Base-by-base conservation (phyloP, 441 rosid species). In the Adansonia madagascariensis region DNA sequence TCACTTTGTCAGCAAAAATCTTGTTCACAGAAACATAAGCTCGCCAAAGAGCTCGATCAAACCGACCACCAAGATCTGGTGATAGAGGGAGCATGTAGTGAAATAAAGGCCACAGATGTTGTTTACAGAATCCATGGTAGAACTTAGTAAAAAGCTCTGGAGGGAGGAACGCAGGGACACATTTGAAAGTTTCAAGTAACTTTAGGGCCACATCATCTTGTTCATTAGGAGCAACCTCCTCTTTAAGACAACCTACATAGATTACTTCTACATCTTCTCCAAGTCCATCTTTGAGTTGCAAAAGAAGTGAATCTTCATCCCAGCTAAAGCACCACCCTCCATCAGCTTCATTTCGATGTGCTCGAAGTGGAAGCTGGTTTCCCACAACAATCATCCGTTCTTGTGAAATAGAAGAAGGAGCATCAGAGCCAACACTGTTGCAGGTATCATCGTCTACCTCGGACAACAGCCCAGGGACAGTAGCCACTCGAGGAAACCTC, bases 31-130 rank as follows among this genome's bases (percentile, higher is more conserved):
- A 90, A 74, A 93, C 90, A 81, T 92, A 93, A 50, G 97, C 92
- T 80, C 89, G 92, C 97, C 98, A 93, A 73, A 93, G 87, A 9
- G 94, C 89, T 3, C 97, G 91, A 74, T 93, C 91, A 70, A 91
- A 93, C 78, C 94, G 83, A 49, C 95, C 94, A 69, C 98, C 98
- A 3, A 90, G 92, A 75, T 92, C 95, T 0, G 98, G 94, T 12
- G 94, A 88, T n/a, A 93, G 68, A 1, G 98, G 98, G 78, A 93
- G 94, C 98, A 93, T 93, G 79, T 93, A 93, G 75, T 93, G 98
- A 83, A 93, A 93, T 56, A 94, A 82, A 39, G 98, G 97, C 98
- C 98, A 92, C 4, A 94, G 80, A 68, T 92, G 91, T 64, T 91
- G 98, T 53, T 94, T 94, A 75, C 98, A 94, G 85, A 94, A 94